Percentiles rank a stretch among this genome's conserved stretches.
Conservation (phyloP, 2,329 filamentous ascomycete species). For the Fusarium sulawesiense region DNA sequence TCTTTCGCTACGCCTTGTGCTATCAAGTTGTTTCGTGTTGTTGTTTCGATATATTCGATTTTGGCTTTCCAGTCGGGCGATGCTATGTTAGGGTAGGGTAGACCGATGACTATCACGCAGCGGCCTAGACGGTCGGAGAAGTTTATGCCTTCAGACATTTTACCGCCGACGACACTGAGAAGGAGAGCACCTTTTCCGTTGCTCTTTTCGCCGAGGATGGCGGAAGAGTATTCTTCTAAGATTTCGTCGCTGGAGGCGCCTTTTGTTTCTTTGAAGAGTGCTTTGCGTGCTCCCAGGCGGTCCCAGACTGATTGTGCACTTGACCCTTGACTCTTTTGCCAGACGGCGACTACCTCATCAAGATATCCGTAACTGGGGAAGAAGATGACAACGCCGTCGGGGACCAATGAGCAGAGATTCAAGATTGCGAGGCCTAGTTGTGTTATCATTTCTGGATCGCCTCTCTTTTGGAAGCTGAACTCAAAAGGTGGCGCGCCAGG, state of each 20-base stretch:
- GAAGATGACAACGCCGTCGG: constrained; percentile 92
- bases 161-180: constrained; percentile 91
- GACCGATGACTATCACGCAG: constrained; percentile 88
- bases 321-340: constrained; percentile 59
- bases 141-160: constrained; percentile 97
- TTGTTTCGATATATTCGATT: constrained; percentile 83
- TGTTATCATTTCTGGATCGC: constrained; percentile 74
- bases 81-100: constrained; percentile 92
- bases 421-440: constrained; percentile 81
- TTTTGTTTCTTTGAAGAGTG: constrained; percentile 69
- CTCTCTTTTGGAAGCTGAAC: constrained; percentile 86
- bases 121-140: constrained; percentile 92
- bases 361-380: constrained; percentile 96
- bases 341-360: constrained; percentile 74
- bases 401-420: constrained; percentile 77
- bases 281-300: constrained; percentile 67
- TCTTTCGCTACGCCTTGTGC: constrained; percentile 38
- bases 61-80: constrained; percentile 94
- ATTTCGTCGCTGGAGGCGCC: constrained; percentile 73
- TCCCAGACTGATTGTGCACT: constrained; percentile 65
- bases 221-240: constrained; percentile 76
- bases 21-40: constrained; percentile 55
- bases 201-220: constrained; percentile 65
- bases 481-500: constrained; percentile 71
- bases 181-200: constrained; percentile 75